Conservation (phyloP, 129 eudicot genomes). For the Helichrysum umbraculigerum region DNA sequence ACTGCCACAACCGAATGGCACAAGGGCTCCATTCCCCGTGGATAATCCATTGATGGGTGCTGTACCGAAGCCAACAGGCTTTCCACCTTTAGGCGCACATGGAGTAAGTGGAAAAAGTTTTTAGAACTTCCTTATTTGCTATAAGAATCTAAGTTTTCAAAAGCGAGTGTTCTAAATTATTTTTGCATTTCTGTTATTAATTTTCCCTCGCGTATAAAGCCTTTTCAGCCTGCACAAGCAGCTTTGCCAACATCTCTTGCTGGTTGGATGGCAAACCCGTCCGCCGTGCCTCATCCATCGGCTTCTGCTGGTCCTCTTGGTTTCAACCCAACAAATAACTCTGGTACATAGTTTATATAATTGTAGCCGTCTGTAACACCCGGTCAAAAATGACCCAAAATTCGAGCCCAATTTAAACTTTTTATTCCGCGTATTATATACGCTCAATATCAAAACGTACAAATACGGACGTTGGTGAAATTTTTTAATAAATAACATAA, state of each 20-base stretch:
- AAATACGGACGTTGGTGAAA: no score
- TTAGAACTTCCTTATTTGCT: neutral
- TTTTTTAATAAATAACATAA: no score
- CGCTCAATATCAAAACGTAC: no score
- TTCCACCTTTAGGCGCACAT: conserved; percentile 82
- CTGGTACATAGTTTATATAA: conserved; percentile 42
- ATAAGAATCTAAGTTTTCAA: neutral
- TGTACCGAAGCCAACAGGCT: conserved; percentile 75
- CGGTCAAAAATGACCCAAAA: no score
- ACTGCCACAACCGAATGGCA: conserved; percentile 85
- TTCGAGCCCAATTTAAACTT: no score
- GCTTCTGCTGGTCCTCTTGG: conserved; percentile 88
- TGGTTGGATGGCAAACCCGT: conserved; percentile 89
- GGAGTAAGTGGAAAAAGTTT: conserved; percentile 56
- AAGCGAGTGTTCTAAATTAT: neutral
- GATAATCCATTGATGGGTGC: conserved; percentile 69
- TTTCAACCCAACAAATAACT: conserved; percentile 58
- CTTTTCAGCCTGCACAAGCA: conserved; percentile 78
- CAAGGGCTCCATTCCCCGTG: conserved; percentile 84
- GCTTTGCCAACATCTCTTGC: conserved; percentile 74
- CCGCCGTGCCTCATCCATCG: conserved; percentile 75
- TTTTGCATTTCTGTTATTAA: neutral
- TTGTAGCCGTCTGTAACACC: no score
- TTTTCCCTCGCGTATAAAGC: conserved; percentile 43
- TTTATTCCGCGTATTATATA: no score